Evolutionary conservation across 768 basidiomycete genomes (phyloP), one percentile per base, ranked within the genome.

Genomic region (Ramaria rubella): DNA sequence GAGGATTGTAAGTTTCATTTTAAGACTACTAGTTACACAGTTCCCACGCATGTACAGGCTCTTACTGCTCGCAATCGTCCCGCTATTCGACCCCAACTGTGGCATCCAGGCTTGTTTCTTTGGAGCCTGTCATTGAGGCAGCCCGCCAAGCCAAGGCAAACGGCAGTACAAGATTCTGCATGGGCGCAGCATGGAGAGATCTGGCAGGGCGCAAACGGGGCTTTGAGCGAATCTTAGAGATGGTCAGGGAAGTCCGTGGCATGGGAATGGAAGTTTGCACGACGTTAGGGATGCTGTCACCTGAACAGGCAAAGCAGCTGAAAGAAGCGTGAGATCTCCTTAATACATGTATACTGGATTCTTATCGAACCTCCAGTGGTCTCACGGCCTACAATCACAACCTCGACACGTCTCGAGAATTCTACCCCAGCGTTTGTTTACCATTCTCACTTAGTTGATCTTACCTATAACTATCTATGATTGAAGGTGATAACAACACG

Each of bases 181-280:
- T 97, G 95, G 95, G 95, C 57, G 94, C 95, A 4, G 95, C 95
- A 5, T 99, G 95, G 95, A 78, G 95, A 61, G 95, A 96, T 68
- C 81, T 97, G 55, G 83, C 88, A 9, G 93, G 95, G 2, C 81
- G 91, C 60, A 96, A 95, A 70, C 80, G 90, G 42, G 94, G 94
- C 0, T 98, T 98, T 61, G 90, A 96, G 68, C 81, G 82, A 64
- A 97, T 98, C 64, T 73, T 98, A 60, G 75, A 83, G 60, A 98
- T 98, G 94, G 94, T 98, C 57, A 77, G 79, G 33, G 81, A 90
- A 70, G 84, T 92, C 69, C 84, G 94, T 61, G 89, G 81, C 19
- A 94, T 97, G 90, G 94, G 87, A 38, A 96, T 99, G 95, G 95
- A 99, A 73, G 95, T 99, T 24, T 99, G 95, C 75, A 97, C 95